Conservation (phyloP, 139 green algal genomes). For the Diplosphaera chodatii region DNA sequence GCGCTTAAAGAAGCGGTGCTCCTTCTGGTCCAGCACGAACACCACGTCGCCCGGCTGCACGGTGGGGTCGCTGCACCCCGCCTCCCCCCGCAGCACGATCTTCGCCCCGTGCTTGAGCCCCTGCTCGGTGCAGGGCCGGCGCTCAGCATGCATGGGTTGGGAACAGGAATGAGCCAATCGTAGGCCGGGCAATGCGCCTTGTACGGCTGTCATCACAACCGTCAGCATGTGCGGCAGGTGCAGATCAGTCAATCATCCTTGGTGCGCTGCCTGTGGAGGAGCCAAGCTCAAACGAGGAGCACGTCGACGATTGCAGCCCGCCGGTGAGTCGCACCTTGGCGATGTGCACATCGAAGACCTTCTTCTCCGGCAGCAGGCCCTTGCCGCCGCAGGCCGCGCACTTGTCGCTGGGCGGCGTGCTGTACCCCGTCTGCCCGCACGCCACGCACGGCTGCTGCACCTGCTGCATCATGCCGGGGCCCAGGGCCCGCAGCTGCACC, state of each 20-base stretch:
- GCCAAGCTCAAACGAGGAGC: too few species aligned
- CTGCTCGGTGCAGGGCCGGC: constrained; percentile 33
- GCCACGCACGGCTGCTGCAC: constrained; percentile 85
- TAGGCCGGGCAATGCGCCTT: too few species aligned
- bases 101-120: constrained; percentile 82
- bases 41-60: constrained; percentile 92
- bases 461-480: constrained; percentile 99
- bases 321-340: constrained; percentile 12
- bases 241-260: too few species aligned
- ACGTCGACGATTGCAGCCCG: too few species aligned
- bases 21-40: constrained; percentile 90
- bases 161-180: too few species aligned
- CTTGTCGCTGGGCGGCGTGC: constrained; percentile 56
- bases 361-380: constrained; percentile 77
- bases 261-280: too few species aligned
- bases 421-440: constrained; percentile 76
- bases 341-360: constrained; percentile 96
- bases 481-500: constrained; percentile 84
- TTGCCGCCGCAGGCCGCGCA: constrained; percentile 73
- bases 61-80: constrained; percentile 75
- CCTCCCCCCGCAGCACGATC: constrained; percentile 90
- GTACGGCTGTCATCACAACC: too few species aligned
- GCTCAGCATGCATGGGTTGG: too few species aligned
- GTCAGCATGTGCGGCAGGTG: too few species aligned
- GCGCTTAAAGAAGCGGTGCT: constrained; percentile 88